These are phyloP conservation scores for Musa schizocarpa DNA, from an alignment of 176 grass and related monocot genomes.

Conservation along the genomic window DNA sequence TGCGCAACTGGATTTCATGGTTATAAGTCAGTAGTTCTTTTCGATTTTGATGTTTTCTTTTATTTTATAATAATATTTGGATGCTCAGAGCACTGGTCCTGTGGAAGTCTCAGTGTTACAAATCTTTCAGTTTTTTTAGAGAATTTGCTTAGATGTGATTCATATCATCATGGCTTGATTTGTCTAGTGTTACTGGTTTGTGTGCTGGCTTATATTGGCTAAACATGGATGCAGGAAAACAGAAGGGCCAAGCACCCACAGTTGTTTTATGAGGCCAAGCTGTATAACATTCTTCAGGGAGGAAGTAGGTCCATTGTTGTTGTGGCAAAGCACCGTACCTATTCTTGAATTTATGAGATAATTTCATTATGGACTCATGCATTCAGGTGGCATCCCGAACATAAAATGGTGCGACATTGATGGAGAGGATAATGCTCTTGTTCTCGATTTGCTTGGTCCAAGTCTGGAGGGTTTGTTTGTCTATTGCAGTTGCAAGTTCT, in stretches of 20 bases:
- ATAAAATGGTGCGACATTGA: slow-evolving; percentile 60
- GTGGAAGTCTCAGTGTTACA: too few relatives aligned
- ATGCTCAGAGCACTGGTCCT: too few relatives aligned
- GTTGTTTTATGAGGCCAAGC: slow-evolving; percentile 69
- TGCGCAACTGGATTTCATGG: too few relatives aligned
- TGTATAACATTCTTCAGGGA: slow-evolving; percentile 59
- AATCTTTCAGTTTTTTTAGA: background rate
- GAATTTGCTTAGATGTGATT: background rate
- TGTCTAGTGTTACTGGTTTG: background rate
- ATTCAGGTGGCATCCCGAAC: slow-evolving; percentile 57
- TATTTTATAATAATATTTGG: too few relatives aligned
- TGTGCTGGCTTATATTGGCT: background rate
- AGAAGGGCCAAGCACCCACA: slow-evolving; percentile 56
- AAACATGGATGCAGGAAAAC: slow-evolving; percentile 38
- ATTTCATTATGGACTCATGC: slow-evolving; percentile 2
- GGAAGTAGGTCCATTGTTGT: slow-evolving; percentile 27
- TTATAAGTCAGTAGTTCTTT: too few relatives aligned
- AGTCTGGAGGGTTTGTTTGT: slow-evolving; percentile 67
- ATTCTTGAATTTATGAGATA: background rate
- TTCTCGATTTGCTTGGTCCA: slow-evolving; percentile 63
- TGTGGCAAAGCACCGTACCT: background rate
- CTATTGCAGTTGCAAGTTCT: slow-evolving; percentile 53
- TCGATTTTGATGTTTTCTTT: too few relatives aligned
- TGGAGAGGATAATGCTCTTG: slow-evolving; percentile 65
- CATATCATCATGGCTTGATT: background rate